phyloP scores from a whole-genome alignment of 768 basidiomycete species.

The Russula emetica region DNA sequence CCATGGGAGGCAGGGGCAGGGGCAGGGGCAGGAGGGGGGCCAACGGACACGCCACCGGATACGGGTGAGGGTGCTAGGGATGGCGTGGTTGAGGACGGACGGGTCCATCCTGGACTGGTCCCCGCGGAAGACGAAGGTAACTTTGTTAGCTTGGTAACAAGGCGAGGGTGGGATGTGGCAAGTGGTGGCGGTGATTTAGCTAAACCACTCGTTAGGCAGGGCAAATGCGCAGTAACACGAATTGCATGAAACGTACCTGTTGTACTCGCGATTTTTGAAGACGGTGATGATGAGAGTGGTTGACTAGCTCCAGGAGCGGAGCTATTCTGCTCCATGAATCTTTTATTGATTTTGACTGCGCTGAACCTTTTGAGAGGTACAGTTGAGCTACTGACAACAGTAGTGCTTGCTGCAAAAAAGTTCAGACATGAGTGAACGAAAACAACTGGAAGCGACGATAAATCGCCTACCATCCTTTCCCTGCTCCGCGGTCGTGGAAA shows the following conservation, averaged over 20 bases:
- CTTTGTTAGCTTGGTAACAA: constrained; percentile 85
- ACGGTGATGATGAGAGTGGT: constrained; percentile 40
- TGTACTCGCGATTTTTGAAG: constrained; percentile 49
- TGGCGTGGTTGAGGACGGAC: constrained; percentile 69
- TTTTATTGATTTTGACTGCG: constrained; percentile 92
- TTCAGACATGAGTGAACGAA: constrained; percentile 8
- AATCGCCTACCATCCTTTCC: constrained; percentile 18
- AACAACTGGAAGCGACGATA: constrained; percentile 3
- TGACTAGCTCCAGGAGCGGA: constrained; percentile 49
- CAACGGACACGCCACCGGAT: constrained; percentile 39
- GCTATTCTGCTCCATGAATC: constrained; percentile 88
- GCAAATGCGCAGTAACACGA: neutral
- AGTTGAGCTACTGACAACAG: constrained; percentile 29
- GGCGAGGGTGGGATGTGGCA: constrained; percentile 63
- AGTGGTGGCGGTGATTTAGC: constrained; percentile 56
- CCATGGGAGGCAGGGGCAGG: constrained; percentile 31
- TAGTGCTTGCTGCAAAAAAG: constrained; percentile 15
- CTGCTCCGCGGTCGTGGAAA: constrained; percentile 19
- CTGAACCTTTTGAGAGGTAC: constrained; percentile 81
- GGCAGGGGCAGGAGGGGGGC: constrained; percentile 33
- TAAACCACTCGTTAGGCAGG: constrained; percentile 31
- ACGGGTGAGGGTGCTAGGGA: constrained; percentile 49
- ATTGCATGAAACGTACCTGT: constrained; percentile 41
- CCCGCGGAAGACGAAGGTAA: constrained; percentile 53
- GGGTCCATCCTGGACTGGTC: constrained; percentile 69